Percentiles rank a stretch among this genome's conserved stretches.
Conservation (phyloP, 805 yeast genomes). For the Candida coquimbonensis region DNA sequence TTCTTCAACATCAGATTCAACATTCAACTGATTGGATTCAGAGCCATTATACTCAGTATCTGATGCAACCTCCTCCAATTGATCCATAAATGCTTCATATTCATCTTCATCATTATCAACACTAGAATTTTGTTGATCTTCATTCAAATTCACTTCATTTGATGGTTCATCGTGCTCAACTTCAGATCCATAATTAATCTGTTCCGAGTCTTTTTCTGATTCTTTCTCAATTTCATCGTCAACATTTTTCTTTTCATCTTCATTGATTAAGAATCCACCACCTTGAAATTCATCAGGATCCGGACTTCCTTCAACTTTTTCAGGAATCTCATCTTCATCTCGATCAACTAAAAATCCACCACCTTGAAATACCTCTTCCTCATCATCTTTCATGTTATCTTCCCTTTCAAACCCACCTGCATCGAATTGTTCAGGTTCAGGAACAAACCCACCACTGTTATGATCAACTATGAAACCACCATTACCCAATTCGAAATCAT, state of each 20-base stretch:
- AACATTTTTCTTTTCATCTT: too few relatives aligned
- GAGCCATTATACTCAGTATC: neutral
- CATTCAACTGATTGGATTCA: neutral
- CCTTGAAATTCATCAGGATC: neutral
- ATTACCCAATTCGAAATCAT: neutral
- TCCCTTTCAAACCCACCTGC: neutral
- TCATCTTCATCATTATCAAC: conserved; percentile 9
- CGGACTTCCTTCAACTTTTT: neutral
- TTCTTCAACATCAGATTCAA: neutral
- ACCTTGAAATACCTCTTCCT: neutral
- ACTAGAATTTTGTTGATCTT: neutral
- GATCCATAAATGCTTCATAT: conserved; percentile 19
- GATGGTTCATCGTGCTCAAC: neutral
- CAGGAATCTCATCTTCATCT: neutral
- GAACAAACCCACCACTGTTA: conserved; percentile 8
- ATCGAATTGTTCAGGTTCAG: conserved; percentile 2
- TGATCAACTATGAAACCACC: conserved; percentile 9
- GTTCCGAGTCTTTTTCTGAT: too few relatives aligned
- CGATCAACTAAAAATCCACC: neutral
- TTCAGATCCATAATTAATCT: neutral
- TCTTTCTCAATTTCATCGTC: neutral
- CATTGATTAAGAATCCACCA: too few relatives aligned
- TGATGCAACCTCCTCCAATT: conserved; percentile 6
- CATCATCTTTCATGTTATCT: neutral
- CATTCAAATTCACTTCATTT: neutral